Conservation (phyloP, 1,284 basidiomycete genomes). For the Ganoderma resinaceum region DNA sequence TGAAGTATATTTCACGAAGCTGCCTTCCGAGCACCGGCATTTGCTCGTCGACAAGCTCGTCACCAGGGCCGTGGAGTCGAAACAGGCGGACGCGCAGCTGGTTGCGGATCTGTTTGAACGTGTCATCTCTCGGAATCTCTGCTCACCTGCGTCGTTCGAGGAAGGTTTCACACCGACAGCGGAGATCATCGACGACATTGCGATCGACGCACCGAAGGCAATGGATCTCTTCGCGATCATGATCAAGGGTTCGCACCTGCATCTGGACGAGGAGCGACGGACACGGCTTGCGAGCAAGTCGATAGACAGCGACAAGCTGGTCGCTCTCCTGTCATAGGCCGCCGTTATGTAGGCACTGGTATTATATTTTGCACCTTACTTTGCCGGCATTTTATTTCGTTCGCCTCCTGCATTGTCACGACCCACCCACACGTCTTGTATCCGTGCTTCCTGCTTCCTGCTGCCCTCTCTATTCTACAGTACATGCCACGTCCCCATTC, state of each 20-base stretch:
- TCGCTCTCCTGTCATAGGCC: conserved; percentile 56
- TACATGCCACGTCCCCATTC: neutral
- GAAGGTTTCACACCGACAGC: conserved; percentile 71
- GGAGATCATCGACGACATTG: conserved; percentile 85
- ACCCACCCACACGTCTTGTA: conserved; percentile 5
- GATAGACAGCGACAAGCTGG: conserved; percentile 62
- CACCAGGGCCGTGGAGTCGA: conserved; percentile 77
- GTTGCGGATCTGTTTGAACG: conserved; percentile 74
- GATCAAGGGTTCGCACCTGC: conserved; percentile 67
- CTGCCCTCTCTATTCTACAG: neutral
- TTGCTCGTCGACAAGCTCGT: conserved; percentile 80
- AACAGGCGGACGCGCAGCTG: conserved; percentile 84
- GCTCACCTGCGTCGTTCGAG: conserved; percentile 64
- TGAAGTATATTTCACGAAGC: conserved; percentile 80
- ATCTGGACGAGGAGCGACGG: conserved; percentile 68
- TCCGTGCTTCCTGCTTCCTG: conserved; percentile 10
- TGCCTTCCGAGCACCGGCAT: conserved; percentile 70
- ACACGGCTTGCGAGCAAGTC: conserved; percentile 65
- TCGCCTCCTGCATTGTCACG: conserved; percentile 19
- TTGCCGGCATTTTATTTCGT: neutral
- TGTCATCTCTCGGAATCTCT: conserved; percentile 61
- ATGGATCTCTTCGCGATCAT: conserved; percentile 79
- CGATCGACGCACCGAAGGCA: conserved; percentile 90
- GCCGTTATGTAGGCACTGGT: conserved; percentile 37
- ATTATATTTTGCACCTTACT: conserved; percentile 19